Conservation (phyloP, 768 basidiomycete species). For the Suillus sp. region DNA sequence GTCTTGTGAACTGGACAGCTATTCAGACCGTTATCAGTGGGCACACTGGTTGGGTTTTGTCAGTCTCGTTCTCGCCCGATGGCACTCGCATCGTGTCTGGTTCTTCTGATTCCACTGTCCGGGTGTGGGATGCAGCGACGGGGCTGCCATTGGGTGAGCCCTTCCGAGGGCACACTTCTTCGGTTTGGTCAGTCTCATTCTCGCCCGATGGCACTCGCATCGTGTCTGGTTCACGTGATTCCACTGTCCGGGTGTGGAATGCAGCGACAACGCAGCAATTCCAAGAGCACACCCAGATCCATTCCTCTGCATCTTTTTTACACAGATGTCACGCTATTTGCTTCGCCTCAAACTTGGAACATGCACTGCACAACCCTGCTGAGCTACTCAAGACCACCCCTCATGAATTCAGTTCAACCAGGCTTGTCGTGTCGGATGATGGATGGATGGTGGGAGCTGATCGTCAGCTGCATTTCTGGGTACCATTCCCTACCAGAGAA, state of each 20-base stretch:
- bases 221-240: conserved; percentile 22
- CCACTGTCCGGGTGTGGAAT: conserved; percentile 24
- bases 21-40: conserved; percentile 8
- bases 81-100: too few relatives aligned
- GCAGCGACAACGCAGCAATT: background rate
- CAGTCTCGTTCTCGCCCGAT: too few relatives aligned
- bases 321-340: background rate
- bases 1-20: conserved; percentile 10
- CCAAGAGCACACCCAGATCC: background rate
- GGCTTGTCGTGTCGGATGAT: background rate
- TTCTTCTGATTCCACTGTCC: too few relatives aligned
- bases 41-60: too few relatives aligned
- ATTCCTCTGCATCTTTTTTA: background rate
- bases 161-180: too few relatives aligned
- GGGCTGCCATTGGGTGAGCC: too few relatives aligned
- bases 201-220: conserved; percentile 21
- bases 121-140: too few relatives aligned
- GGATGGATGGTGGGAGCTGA: background rate
- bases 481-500: background rate
- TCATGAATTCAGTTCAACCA: too few relatives aligned
- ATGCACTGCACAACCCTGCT: background rate
- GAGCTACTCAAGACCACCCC: background rate
- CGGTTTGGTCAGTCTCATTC: conserved; percentile 22
- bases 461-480: background rate
- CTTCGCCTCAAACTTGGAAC: background rate